Base-by-base conservation (phyloP, 306 rosid genomes). In the Cajanus cajan region DNA sequence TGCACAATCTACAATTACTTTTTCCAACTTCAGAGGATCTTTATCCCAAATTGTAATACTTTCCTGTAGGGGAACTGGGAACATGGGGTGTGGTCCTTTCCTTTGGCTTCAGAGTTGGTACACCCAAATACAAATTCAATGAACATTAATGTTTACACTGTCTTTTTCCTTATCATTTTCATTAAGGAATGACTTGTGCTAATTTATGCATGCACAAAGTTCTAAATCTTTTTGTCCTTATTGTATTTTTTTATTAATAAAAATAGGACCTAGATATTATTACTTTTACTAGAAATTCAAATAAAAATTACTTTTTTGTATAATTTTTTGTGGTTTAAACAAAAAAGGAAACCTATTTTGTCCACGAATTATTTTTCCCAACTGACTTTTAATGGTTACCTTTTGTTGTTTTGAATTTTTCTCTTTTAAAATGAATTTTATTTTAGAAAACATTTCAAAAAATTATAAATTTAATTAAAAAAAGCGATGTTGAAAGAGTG, bases 1-100 rank as follows among this genome's bases (percentile, higher is more conserved):
- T n/a, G n/a, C n/a, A n/a, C n/a, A n/a, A n/a, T n/a, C n/a, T n/a
- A n/a, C n/a, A n/a, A n/a, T n/a, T n/a, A n/a, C n/a, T n/a, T n/a
- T n/a, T n/a, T n/a, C n/a, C n/a, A n/a, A n/a, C n/a, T n/a, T n/a
- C n/a, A n/a, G n/a, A n/a, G n/a, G n/a, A n/a, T n/a, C n/a, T n/a
- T n/a, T n/a, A n/a, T n/a, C n/a, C n/a, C n/a, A n/a, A n/a, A n/a
- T 51, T 64, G 25, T 50, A 48, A 65, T 48, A 48, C 24, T 65
- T 51, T 77, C 31, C 15, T 67, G 81, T 22, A 34, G 67, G 81
- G 52, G 22, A 22, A 59, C 24, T 51, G 68, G 74, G 57, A 39
- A 77, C 68, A 66, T 52, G 21, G 44, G 1, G 15, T 52, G 57
- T 52, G 74, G 57, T 66, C 57, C 55, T 21, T 15, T 66, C 57